Percentiles rank a stretch among this genome's conserved stretches.
These are phyloP conservation scores for Taphrina communis DNA, from an alignment of 1,139 yeast species.

Conservation along the genomic window DNA sequence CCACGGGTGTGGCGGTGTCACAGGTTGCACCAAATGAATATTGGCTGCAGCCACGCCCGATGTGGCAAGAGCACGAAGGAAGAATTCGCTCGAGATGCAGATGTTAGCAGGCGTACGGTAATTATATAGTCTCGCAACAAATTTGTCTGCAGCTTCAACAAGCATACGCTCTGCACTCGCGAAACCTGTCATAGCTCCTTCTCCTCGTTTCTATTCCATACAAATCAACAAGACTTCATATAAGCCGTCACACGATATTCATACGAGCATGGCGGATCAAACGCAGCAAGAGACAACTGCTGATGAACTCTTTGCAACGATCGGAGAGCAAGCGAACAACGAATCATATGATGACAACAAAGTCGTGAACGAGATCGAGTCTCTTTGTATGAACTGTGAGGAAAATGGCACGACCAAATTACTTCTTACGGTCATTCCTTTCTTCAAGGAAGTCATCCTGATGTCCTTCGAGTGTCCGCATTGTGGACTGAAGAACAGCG, in stretches of 20 bases:
- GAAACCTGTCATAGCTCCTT: too few species aligned
- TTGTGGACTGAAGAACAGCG: slow-evolving; percentile 88
- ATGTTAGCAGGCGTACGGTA: too few species aligned
- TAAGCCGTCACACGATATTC: too few species aligned
- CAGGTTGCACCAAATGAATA: background rate
- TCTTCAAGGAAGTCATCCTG: slow-evolving; percentile 84
- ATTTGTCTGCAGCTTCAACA: too few species aligned
- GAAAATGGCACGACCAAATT: slow-evolving; percentile 81
- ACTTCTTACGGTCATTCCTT: slow-evolving; percentile 87
- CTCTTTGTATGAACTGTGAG: slow-evolving; percentile 95
- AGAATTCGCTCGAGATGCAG: slow-evolving; percentile 1
- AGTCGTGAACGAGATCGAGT: slow-evolving; percentile 67
- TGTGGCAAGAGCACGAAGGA: slow-evolving; percentile 2
- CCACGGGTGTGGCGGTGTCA: too few species aligned
- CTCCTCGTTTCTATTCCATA: too few species aligned
- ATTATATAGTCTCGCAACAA: too few species aligned
- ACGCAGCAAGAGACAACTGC: slow-evolving; percentile 20
- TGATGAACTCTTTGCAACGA: slow-evolving; percentile 29
- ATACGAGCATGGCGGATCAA: slow-evolving; percentile 6
- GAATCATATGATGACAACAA: slow-evolving; percentile 30
- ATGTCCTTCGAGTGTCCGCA: slow-evolving; percentile 98
- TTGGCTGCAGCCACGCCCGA: slow-evolving; percentile 14
- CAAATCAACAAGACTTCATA: too few species aligned
- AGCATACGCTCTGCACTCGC: too few species aligned
- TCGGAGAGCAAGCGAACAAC: slow-evolving; percentile 36